Evolutionary conservation across 176 grass and related monocot genomes (phyloP).

Genomic region (Oryza rufipogon): DNA sequence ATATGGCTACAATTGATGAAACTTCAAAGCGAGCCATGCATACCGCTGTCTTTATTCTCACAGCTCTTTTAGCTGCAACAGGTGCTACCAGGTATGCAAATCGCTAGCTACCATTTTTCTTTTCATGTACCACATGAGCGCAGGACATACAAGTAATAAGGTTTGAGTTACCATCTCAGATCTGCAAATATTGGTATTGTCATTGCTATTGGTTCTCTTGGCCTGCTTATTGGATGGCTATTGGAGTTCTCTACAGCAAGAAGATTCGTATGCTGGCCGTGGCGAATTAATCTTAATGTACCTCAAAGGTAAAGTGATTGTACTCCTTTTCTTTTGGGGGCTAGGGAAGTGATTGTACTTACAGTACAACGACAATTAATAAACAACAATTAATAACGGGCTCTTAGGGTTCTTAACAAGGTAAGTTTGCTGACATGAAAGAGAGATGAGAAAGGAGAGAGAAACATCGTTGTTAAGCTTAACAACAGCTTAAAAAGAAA

Average conservation of each 20-base stretch:
- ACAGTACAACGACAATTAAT: neutral
- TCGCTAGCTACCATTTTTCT: conserved; percentile 1
- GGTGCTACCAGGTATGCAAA: conserved; percentile 77
- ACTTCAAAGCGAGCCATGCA: conserved; percentile 88
- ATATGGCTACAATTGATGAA: conserved; percentile 92
- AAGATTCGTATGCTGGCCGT: conserved; percentile 59
- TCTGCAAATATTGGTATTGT: conserved; percentile 88
- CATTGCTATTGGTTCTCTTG: conserved; percentile 82
- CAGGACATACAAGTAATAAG: neutral
- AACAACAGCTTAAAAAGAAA: too few species aligned
- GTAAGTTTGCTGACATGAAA: too few species aligned
- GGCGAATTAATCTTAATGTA: conserved; percentile 62
- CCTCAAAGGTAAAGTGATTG: conserved; percentile 50
- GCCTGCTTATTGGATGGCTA: conserved; percentile 83
- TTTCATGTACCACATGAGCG: conserved; percentile 20
- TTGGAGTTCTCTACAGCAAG: conserved; percentile 75
- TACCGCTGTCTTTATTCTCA: conserved; percentile 85
- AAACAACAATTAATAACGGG: too few species aligned
- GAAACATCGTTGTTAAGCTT: too few species aligned
- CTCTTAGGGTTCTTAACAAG: too few species aligned
- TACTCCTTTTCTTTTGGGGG: neutral
- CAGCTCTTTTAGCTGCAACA: conserved; percentile 85
- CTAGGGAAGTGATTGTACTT: neutral
- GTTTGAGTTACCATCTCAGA: conserved; percentile 50
- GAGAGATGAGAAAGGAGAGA: too few species aligned